A percentile compares a stretch with the other conserved stretches of the same genome.
Conservation (phyloP, 2,329 filamentous ascomycete genomes). For the Blastomyces percursus region DNA sequence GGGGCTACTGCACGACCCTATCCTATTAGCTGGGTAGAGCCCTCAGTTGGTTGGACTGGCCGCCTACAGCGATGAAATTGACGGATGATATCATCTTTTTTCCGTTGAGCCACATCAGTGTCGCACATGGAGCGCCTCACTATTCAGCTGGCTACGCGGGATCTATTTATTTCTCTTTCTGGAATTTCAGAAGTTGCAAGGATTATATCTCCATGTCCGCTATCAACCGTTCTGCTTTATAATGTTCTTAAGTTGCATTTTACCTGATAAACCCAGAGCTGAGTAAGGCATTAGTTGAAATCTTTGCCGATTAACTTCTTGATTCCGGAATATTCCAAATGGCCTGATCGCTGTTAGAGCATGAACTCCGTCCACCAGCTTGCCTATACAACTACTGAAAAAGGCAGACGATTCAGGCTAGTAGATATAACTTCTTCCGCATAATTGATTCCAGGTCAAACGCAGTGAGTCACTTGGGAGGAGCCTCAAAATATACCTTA, state of each 20-base stretch:
- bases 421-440: too few relatives aligned
- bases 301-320: too few relatives aligned
- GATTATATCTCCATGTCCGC: neutral
- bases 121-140: neutral
- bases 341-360: too few relatives aligned
- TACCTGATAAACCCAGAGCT: neutral
- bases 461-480: too few relatives aligned
- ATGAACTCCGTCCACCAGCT: too few relatives aligned
- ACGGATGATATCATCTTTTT: neutral
- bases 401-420: too few relatives aligned
- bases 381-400: too few relatives aligned
- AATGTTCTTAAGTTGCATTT: neutral
- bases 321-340: too few relatives aligned
- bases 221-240: too few relatives aligned
- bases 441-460: too few relatives aligned
- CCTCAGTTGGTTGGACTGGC: neutral
- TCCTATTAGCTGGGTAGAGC: conserved; percentile 27
- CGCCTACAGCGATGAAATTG: neutral
- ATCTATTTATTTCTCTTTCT: neutral
- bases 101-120: neutral
- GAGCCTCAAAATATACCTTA: too few relatives aligned
- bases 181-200: neutral
- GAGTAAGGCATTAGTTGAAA: too few relatives aligned
- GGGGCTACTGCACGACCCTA: conserved; percentile 9
- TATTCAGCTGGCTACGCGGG: neutral